Conservation (phyloP, 139 green algal genomes). For the Volvox africanus region DNA sequence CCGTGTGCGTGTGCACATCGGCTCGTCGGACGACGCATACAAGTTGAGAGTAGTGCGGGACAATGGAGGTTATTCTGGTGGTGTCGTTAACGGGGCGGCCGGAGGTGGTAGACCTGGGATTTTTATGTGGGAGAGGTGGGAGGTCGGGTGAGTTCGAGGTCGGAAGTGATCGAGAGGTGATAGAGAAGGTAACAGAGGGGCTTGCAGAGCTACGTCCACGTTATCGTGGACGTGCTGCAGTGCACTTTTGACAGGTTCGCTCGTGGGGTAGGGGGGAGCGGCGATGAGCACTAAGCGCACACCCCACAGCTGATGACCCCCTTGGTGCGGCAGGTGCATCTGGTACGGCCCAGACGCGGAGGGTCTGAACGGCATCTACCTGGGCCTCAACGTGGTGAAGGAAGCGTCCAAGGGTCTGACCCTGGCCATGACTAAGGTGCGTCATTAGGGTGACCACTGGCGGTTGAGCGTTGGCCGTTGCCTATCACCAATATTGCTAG, state of each 20-base stretch:
- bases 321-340: conserved; percentile 54
- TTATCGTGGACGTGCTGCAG: no score
- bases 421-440: conserved; percentile 59
- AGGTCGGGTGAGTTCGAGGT: no score
- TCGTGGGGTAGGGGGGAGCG: neutral
- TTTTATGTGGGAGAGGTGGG: no score
- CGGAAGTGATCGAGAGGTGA: no score
- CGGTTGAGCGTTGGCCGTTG: neutral
- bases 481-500: no score
- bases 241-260: neutral
- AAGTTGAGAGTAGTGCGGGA: conserved; percentile 44
- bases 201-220: no score
- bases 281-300: neutral
- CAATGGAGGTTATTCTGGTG: neutral
- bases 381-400: conserved; percentile 67
- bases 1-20: conserved; percentile 59
- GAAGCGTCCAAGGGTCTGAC: conserved; percentile 63
- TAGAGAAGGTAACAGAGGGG: no score
- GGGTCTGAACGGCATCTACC: conserved; percentile 67
- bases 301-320: no score
- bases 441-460: neutral
- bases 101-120: no score
- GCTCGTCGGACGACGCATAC: conserved; percentile 49
- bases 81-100: neutral
- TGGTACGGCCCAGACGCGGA: conserved; percentile 60